phyloP scores from a whole-genome alignment of 768 basidiomycete genomes.

The Lactifluus echinatus region DNA sequence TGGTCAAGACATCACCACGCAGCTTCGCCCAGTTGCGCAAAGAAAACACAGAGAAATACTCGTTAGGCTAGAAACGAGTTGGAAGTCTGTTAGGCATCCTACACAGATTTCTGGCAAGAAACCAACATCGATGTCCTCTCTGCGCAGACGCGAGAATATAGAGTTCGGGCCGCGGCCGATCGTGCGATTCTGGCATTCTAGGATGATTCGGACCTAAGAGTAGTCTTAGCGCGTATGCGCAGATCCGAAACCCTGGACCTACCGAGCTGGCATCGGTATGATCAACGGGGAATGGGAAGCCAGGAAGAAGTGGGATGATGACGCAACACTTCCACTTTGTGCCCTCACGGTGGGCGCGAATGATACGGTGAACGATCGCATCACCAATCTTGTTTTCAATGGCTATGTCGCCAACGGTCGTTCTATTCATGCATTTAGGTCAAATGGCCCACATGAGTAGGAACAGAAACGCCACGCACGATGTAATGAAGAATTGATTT shows the following conservation, averaged over 20 bases:
- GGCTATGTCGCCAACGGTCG: slow-evolving; percentile 72
- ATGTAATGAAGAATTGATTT: slow-evolving; percentile 87
- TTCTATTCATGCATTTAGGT: slow-evolving; percentile 36
- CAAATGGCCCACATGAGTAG: neutral
- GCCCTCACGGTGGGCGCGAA: slow-evolving; percentile 72
- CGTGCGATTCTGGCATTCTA: slow-evolving; percentile 91
- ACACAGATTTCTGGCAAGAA: neutral
- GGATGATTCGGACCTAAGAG: slow-evolving; percentile 76
- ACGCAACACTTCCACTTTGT: slow-evolving; percentile 91
- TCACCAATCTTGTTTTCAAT: slow-evolving; percentile 94
- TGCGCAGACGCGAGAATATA: slow-evolving; percentile 77
- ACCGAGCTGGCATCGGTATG: slow-evolving; percentile 89
- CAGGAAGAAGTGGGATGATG: slow-evolving; percentile 84
- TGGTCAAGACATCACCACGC: slow-evolving; percentile 72
- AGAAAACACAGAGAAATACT: slow-evolving; percentile 87
- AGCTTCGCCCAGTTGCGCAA: slow-evolving; percentile 92
- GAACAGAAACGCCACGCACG: slow-evolving; percentile 40
- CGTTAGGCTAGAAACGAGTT: slow-evolving; percentile 58
- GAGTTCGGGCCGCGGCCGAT: slow-evolving; percentile 85
- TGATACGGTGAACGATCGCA: slow-evolving; percentile 84
- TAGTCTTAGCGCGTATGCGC: slow-evolving; percentile 4
- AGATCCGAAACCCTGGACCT: slow-evolving; percentile 25
- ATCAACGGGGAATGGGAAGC: slow-evolving; percentile 89
- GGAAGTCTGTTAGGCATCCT: slow-evolving; percentile 1
- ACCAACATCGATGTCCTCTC: slow-evolving; percentile 82